phyloP scores from a whole-genome alignment of 352 stramenopile species.

The Elongisporangium prolatum region DNA sequence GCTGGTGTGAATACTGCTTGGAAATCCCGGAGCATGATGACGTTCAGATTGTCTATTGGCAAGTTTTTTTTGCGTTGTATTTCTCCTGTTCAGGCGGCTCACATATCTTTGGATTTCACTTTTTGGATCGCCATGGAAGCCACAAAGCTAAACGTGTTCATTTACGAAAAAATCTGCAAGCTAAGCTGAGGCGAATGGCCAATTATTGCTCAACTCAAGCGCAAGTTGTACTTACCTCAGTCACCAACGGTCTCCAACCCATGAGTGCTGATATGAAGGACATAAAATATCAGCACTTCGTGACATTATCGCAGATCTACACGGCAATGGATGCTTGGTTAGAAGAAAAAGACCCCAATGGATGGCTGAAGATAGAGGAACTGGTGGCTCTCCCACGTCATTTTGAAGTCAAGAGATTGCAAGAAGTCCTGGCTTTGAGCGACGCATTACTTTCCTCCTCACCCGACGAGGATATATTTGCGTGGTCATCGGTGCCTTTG shows the following conservation, averaged over 20 bases:
- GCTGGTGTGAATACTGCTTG: conserved; percentile 61
- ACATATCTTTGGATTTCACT: conserved; percentile 57
- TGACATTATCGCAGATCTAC: conserved; percentile 61
- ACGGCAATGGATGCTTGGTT: conserved; percentile 86
- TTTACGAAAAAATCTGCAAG: conserved; percentile 46
- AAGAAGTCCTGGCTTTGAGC: conserved; percentile 66
- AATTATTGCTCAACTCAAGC: conserved; percentile 66
- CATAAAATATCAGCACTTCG: conserved; percentile 44
- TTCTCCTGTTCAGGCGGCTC: conserved; percentile 47
- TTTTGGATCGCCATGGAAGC: conserved; percentile 37
- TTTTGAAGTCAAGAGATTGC: conserved; percentile 64
- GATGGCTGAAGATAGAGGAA: conserved; percentile 73
- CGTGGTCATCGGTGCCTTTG: conserved; percentile 50
- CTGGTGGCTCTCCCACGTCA: conserved; percentile 63
- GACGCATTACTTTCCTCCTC: conserved; percentile 39
- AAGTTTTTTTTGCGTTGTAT: conserved; percentile 68
- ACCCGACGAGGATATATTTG: conserved; percentile 20
- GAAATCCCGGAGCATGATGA: conserved; percentile 47
- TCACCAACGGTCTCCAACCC: conserved; percentile 6
- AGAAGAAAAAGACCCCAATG: conserved; percentile 74
- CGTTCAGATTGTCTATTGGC: conserved; percentile 61
- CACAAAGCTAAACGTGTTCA: conserved; percentile 33
- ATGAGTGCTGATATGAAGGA: conserved; percentile 30
- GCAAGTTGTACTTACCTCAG: conserved; percentile 48
- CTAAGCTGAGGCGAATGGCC: conserved; percentile 45